phyloP scores from a whole-genome alignment of 1,139 yeast genomes.

The Magnusiomyces ingens region DNA sequence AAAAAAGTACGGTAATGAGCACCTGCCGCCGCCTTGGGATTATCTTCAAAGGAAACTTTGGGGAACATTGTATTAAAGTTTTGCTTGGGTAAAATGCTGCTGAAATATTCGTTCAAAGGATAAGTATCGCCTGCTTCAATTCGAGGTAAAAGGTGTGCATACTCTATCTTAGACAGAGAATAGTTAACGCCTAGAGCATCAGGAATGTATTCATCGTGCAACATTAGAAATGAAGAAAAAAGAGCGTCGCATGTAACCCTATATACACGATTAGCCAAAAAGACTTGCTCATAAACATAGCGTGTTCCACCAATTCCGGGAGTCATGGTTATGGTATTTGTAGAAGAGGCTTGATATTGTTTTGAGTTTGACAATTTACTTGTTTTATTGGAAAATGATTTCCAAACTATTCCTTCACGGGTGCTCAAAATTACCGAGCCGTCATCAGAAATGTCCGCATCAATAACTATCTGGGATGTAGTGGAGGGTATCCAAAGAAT shows the following conservation, averaged over 20 bases:
- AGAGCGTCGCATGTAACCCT: conserved; percentile 60
- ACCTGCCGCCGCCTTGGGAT: neutral
- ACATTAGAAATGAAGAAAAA: conserved; percentile 62
- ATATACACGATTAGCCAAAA: conserved; percentile 47
- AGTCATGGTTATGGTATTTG: neutral
- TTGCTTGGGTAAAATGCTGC: neutral
- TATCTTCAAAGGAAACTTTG: neutral
- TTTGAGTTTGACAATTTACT: neutral
- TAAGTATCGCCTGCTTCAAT: neutral
- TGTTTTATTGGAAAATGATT: conserved; percentile 20
- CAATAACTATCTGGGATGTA: conserved; percentile 36
- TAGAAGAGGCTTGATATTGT: neutral
- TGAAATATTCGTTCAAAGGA: conserved; percentile 1
- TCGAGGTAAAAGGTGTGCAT: conserved; percentile 1
- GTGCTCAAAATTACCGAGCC: conserved; percentile 68
- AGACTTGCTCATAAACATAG: conserved; percentile 51
- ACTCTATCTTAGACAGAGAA: neutral
- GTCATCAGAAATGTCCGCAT: conserved; percentile 60
- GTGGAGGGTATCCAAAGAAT: conserved; percentile 34
- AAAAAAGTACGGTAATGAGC: neutral
- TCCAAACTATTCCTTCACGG: conserved; percentile 56
- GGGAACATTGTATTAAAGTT: neutral
- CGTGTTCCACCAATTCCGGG: neutral
- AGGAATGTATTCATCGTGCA: conserved; percentile 47
- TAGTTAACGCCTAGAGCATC: neutral